Evolutionary conservation across 768 basidiomycete genomes (phyloP).

Genomic region (Harrya chromipes): DNA sequence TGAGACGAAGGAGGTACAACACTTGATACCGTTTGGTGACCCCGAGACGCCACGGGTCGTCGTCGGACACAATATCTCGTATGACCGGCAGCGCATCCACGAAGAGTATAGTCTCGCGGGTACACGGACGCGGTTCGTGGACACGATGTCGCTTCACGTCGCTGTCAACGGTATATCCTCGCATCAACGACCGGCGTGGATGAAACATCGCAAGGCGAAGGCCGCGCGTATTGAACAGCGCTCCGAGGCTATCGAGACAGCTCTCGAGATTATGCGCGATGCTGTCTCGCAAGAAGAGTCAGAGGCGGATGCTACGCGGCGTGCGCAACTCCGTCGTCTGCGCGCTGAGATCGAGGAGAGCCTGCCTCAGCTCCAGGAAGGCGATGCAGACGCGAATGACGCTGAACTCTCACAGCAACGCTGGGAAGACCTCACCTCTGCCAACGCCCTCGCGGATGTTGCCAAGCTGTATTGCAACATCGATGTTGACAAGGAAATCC

Average conservation of each 20-base stretch:
- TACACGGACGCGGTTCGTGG: slow-evolving; percentile 78
- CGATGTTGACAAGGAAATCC: slow-evolving; percentile 69
- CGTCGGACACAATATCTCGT: slow-evolving; percentile 94
- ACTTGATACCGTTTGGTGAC: slow-evolving; percentile 74
- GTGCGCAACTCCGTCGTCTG: slow-evolving; percentile 39
- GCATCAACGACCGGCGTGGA: slow-evolving; percentile 92
- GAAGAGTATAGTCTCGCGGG: slow-evolving; percentile 78
- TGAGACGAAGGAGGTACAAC: slow-evolving; percentile 50
- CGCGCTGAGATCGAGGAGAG: slow-evolving; percentile 40
- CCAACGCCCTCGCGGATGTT: slow-evolving; percentile 90
- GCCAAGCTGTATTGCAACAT: slow-evolving; percentile 87
- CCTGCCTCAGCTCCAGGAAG: slow-evolving; percentile 35
- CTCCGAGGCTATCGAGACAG: slow-evolving; percentile 61
- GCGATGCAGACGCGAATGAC: slow-evolving; percentile 38
- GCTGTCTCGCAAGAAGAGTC: slow-evolving; percentile 33
- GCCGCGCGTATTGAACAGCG: slow-evolving; percentile 50
- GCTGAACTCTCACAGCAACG: slow-evolving; percentile 49
- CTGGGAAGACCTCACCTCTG: slow-evolving; percentile 93
- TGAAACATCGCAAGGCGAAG: slow-evolving; percentile 75
- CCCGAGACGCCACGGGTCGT: slow-evolving; percentile 55
- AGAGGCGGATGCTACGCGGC: slow-evolving; percentile 39
- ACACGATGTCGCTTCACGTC: slow-evolving; percentile 94
- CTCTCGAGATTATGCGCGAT: slow-evolving; percentile 50
- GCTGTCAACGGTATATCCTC: slow-evolving; percentile 94
- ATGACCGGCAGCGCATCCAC: slow-evolving; percentile 77